Conservation (phyloP, 1,284 basidiomycete genomes). For the Naganishia liquefaciens region DNA sequence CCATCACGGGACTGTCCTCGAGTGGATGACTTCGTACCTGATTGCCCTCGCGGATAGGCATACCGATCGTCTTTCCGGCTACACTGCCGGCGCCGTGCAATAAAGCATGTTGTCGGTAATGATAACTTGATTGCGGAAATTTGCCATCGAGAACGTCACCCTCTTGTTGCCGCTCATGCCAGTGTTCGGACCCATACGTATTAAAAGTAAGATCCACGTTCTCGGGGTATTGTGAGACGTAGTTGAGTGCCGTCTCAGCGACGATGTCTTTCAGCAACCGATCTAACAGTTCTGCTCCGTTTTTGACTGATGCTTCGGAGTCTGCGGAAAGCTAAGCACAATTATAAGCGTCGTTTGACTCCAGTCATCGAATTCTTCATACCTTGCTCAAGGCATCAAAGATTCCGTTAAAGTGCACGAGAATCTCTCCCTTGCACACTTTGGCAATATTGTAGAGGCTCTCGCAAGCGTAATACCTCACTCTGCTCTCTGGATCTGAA, state of each 20-base stretch:
- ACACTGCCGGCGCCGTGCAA: conserved; percentile 45
- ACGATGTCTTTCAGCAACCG: conserved; percentile 96
- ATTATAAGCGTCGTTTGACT: background rate
- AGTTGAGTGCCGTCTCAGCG: conserved; percentile 91
- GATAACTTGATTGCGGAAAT: conserved; percentile 54
- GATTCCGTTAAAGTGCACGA: conserved; percentile 97
- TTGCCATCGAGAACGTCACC: conserved; percentile 58
- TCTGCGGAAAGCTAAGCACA: conserved; percentile 81
- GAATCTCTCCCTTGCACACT: conserved; percentile 94
- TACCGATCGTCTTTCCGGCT: conserved; percentile 55
- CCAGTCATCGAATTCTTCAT: conserved; percentile 37
- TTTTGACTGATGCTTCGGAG: conserved; percentile 94
- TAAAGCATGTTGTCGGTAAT: conserved; percentile 45
- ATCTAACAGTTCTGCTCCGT: conserved; percentile 97
- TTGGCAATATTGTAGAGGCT: conserved; percentile 98
- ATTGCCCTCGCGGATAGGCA: conserved; percentile 14
- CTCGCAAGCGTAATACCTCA: conserved; percentile 81
- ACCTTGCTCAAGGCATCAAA: conserved; percentile 97
- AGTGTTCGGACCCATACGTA: conserved; percentile 29
- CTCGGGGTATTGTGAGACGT: conserved; percentile 85
- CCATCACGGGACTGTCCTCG: conserved; percentile 32
- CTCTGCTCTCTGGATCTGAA: conserved; percentile 88
- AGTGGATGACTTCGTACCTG: conserved; percentile 32
- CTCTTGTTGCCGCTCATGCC: conserved; percentile 18
- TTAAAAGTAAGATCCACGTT: conserved; percentile 40